Percentiles rank a stretch among this genome's conserved stretches.
These are phyloP conservation scores for Fusarium verrucosum DNA, from an alignment of 2,329 filamentous ascomycete species.

Conservation along the genomic window DNA sequence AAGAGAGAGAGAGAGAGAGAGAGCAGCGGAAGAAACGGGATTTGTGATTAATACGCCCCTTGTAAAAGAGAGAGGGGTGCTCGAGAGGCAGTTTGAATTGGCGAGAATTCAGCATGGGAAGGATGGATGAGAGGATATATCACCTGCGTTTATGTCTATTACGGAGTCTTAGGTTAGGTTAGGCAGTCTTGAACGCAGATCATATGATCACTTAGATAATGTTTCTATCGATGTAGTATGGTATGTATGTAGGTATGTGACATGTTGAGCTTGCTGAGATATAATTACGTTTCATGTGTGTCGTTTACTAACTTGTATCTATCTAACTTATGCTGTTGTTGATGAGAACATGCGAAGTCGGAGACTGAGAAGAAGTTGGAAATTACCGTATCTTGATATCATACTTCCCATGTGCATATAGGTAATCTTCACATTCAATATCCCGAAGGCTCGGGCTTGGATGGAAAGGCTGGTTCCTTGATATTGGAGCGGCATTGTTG, in stretches of 20 bases:
- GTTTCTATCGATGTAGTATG: background rate
- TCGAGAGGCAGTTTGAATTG: constrained; percentile 28
- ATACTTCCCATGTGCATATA: background rate
- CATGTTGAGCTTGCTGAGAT: background rate
- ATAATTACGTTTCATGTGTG: background rate
- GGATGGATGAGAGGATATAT: constrained; percentile 39
- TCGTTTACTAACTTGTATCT: background rate
- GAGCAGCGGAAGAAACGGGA: constrained; percentile 20
- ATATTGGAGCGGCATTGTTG: constrained; percentile 60
- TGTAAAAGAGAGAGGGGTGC: constrained; percentile 23
- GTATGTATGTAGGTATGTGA: too few relatives aligned
- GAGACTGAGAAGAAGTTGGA: background rate
- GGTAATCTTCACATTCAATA: constrained; percentile 39
- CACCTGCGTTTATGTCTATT: constrained; percentile 43
- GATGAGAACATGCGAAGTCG: constrained; percentile 5
- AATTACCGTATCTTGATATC: background rate
- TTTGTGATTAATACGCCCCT: constrained; percentile 38
- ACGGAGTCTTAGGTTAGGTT: constrained; percentile 41
- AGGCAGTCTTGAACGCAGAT: constrained; percentile 43
- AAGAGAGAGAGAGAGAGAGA: too few relatives aligned
- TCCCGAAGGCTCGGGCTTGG: constrained; percentile 62
- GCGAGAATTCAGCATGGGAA: constrained; percentile 23
- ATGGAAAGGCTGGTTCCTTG: constrained; percentile 56
- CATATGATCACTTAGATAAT: constrained; percentile 31
- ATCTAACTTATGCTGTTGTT: background rate